Evolutionary conservation across 176 grass and related monocot genomes (phyloP).

Genomic region (Areca catechu): DNA sequence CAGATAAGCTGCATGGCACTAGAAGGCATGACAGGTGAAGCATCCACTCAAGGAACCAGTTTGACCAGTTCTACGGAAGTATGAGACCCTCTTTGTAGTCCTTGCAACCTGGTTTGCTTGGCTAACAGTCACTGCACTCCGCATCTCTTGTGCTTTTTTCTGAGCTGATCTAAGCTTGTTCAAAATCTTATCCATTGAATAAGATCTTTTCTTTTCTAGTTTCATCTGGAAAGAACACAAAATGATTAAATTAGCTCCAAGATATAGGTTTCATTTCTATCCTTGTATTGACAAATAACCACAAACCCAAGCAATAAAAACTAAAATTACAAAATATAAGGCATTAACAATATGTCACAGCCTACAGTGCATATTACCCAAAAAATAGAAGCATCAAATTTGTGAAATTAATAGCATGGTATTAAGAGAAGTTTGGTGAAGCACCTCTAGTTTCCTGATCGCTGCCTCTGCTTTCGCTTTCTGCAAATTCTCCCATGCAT

Average conservation of each 20-base stretch:
- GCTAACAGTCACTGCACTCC: conserved; percentile 30
- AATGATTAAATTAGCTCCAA: not conserved
- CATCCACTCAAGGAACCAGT: conserved; percentile 53
- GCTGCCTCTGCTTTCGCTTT: conserved; percentile 81
- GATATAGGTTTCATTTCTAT: not conserved
- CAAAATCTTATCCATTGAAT: conserved; percentile 91
- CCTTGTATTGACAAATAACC: not conserved
- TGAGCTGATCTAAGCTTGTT: conserved; percentile 65
- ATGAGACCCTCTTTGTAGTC: conserved; percentile 29
- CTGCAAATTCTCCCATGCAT: conserved; percentile 88
- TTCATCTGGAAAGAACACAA: conserved; percentile 58
- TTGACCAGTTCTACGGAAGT: conserved; percentile 29
- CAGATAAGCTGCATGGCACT: not conserved
- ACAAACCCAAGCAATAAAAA: too few relatives aligned
- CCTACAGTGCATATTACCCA: too few relatives aligned
- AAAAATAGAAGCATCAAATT: too few relatives aligned
- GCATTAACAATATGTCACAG: too few relatives aligned
- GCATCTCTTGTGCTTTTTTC: conserved; percentile 90
- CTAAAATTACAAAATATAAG: too few relatives aligned
- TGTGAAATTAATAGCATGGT: too few relatives aligned
- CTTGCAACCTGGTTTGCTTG: conserved; percentile 34
- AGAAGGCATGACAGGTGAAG: conserved; percentile 58
- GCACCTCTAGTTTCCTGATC: conserved; percentile 75
- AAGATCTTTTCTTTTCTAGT: conserved; percentile 87
- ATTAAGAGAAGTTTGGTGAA: not conserved